Conservation (phyloP, 495 filamentous ascomycete species). For the Hypoxylon trugodes region DNA sequence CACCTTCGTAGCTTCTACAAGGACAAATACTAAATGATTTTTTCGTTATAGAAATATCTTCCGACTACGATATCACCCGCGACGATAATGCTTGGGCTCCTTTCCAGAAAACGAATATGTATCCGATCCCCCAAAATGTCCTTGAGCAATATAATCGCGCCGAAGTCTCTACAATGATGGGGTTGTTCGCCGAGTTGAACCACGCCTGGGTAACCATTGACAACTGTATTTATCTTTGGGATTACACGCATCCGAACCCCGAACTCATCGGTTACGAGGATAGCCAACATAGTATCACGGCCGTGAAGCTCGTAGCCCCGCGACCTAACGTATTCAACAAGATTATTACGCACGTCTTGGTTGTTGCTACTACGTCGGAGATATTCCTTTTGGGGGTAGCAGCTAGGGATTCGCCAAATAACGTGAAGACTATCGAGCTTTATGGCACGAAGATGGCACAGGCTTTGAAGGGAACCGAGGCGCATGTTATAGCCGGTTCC, state of each 20-base stretch:
- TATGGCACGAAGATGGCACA: conserved; percentile 86
- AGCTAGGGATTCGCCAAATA: conserved; percentile 63
- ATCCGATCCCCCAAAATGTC: conserved; percentile 86
- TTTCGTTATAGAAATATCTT: conserved; percentile 74
- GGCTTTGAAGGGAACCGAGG: conserved; percentile 70
- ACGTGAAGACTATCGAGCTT: conserved; percentile 73
- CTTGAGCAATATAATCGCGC: conserved; percentile 89
- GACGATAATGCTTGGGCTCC: conserved; percentile 79
- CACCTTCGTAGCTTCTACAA: background rate
- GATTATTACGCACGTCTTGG: conserved; percentile 83
- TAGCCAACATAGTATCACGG: conserved; percentile 81
- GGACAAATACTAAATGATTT: background rate
- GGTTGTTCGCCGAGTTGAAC: conserved; percentile 88
- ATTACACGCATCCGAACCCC: conserved; percentile 87
- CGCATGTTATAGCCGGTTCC: conserved; percentile 80
- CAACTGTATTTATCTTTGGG: conserved; percentile 95
- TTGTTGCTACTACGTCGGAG: conserved; percentile 84
- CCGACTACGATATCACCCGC: conserved; percentile 82
- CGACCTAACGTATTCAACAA: conserved; percentile 84
- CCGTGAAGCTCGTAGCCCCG: conserved; percentile 82
- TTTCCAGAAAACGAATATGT: conserved; percentile 81
- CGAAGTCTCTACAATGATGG: conserved; percentile 85
- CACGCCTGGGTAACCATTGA: conserved; percentile 97
- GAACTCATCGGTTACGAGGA: conserved; percentile 94
- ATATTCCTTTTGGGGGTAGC: conserved; percentile 85